These are phyloP conservation scores for Brachypodium distachyon DNA, from an alignment of 202 grass and related monocot species.

Conservation along the genomic window DNA sequence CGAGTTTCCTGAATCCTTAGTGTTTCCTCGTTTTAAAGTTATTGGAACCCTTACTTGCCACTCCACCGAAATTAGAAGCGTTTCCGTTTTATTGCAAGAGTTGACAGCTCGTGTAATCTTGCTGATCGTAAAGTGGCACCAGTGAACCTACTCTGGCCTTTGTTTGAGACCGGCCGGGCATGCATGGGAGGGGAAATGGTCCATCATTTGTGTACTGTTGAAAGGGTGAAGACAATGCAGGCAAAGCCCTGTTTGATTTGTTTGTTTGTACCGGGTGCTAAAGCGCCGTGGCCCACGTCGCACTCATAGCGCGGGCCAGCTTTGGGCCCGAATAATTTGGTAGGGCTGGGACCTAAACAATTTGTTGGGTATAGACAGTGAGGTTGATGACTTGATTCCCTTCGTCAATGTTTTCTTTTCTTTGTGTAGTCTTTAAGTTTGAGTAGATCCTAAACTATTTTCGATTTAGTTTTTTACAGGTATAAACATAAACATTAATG, in stretches of 20 bases:
- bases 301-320: conserved; percentile 1
- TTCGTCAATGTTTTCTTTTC: not conserved
- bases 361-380: too few species aligned
- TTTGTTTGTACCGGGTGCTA: not conserved
- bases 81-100: not conserved
- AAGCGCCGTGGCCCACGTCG: not conserved
- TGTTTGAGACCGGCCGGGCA: conserved; percentile 18
- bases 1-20: not conserved
- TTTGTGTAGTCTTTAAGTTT: not conserved
- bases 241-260: conserved; percentile 20
- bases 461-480: not conserved
- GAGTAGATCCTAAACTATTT: not conserved
- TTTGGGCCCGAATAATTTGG: conserved; percentile 16
- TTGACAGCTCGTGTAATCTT: not conserved
- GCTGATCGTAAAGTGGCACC: not conserved
- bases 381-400: too few species aligned
- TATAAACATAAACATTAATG: too few species aligned
- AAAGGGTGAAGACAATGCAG: conserved; percentile 1
- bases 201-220: not conserved
- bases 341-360: conserved; percentile 1
- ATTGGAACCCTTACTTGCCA: not conserved
- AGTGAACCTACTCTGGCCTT: conserved; percentile 4
- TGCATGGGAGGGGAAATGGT: conserved; percentile 11
- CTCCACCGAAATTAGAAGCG: not conserved
- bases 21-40: not conserved